Evolutionary conservation across 2,329 filamentous ascomycete genomes (phyloP), one percentile per base, ranked within the genome.

Genomic region (Fusarium robinianum): DNA sequence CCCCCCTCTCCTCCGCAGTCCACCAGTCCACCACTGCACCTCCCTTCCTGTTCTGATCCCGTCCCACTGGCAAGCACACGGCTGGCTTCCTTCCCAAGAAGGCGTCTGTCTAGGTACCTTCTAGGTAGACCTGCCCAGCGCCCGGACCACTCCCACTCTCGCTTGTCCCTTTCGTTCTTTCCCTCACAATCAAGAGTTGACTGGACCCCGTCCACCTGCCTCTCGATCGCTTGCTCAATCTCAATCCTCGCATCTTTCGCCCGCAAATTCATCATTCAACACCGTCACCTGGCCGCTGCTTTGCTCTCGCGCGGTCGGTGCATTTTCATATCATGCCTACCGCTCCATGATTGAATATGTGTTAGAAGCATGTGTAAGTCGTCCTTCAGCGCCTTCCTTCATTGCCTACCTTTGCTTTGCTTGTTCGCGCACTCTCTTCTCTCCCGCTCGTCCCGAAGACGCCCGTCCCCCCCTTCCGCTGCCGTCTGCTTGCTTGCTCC

Each of bases 301-400:
- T 53, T 51, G 55, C 54, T 46, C 50, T 60, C 58, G 62, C 59
- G 54, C 60, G 51, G 54, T 55, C 49, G 60, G 58, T 61, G 58
- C 53, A 56, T 57, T 60, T n/a, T 44, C 56, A 60, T 67, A 67
- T 57, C 59, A 67, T 69, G 62, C 61, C 55, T 47, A 53, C 55
- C 48, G 51, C 54, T 54, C 58, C 51, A 58, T 66, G 62, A 58
- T 60, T 62, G 59, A 67, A 65, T 62, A 70, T 71, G 69, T 69
- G 53, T 60, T 66, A 66, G 60, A 65, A 71, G 64, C 66, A 72
- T 72, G 69, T 72, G 69, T 72, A 68, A 64, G 69, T 69, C 31
- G 31, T 12, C 37, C 23, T 24, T n/a, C n/a, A n/a, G n/a, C n/a
- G n/a, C n/a, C n/a, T n/a, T n/a, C n/a, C 22, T 31, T 39, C 26